Evolutionary conservation across 1,284 basidiomycete species (phyloP), one percentile per base, ranked within the genome.

Genomic region (Heterobasidion irregulare): DNA sequence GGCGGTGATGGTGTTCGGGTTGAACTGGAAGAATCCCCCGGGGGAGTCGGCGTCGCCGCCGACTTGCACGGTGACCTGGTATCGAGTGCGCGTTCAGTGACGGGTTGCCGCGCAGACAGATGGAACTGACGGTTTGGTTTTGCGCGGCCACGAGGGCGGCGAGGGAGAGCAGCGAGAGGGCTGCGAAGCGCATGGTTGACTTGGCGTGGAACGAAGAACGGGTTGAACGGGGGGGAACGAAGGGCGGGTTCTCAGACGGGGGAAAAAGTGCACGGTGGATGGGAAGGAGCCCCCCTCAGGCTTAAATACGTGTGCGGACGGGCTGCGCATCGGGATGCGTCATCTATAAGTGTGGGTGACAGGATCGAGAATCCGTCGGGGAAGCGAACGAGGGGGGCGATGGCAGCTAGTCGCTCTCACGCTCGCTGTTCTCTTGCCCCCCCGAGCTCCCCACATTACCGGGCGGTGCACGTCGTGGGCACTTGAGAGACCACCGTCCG

Each of bases 21-120:
- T 70, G 68, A 76, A 83, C 54, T 72, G 71, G 65, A 76, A 75
- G 47, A 69, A 61, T 2, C 69, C 71, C 3, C 64, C 62, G 38
- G 64, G 59, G 19, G 56, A 53, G 18, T 34, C 16, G n/a, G 54
- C 18, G n/a, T 26, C 38, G n/a, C 19, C 53, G 4, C 53, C 53
- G 9, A 57, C 50, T 8, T 50, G 16, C 26, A 59, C 53, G 41
- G 19, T 19, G 41, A 55, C 49, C 38, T 41, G 38, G 10, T 10
- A 41, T 41, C 6, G 38, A 41, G n/a, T 41, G 10, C 12, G 38
- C 38, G 12, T n/a, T 10, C 38, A 41, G 38, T 41, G 26, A 26
- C 6, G n/a, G 8, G 38, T 4, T 7, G n/a, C 46, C 49, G 44
- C n/a, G 16, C 38, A 12, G 34, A 41, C 6, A 43, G 10, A 34